Evolutionary conservation across 345 rosid species (phyloP).

Genomic region (Atalantia buxifolia): DNA sequence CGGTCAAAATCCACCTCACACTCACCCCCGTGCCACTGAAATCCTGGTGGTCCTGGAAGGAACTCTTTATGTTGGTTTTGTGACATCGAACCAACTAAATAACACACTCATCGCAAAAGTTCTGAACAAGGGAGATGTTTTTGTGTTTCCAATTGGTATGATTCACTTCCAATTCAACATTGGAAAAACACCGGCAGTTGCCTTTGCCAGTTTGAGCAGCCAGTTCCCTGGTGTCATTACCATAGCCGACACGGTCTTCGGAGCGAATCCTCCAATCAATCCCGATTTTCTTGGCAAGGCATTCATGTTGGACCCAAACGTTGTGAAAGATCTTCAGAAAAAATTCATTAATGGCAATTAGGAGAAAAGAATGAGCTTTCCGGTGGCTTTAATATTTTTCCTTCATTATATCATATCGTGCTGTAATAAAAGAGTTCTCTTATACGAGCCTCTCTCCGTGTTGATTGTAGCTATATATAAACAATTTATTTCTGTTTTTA

Average conservation of each 20-base stretch:
- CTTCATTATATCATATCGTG: background rate
- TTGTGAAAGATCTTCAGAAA: slow-evolving; percentile 6
- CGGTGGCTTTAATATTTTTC: background rate
- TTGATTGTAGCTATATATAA: background rate
- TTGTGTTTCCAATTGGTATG: slow-evolving; percentile 32
- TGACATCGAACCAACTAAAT: slow-evolving; percentile 15
- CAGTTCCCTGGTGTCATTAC: slow-evolving; percentile 30
- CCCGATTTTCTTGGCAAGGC: slow-evolving; percentile 19
- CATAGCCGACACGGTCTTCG: slow-evolving; percentile 24
- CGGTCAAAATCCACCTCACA: slow-evolving; percentile 31
- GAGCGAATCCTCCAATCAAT: slow-evolving; percentile 21
- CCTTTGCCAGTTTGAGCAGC: slow-evolving; percentile 19
- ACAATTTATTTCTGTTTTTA: no score
- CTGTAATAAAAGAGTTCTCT: background rate
- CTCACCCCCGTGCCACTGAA: slow-evolving; percentile 23
- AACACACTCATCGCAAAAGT: slow-evolving; percentile 21
- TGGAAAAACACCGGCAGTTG: slow-evolving; percentile 21
- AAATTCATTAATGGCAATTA: slow-evolving; percentile 8
- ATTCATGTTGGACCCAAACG: slow-evolving; percentile 13
- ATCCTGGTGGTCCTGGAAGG: slow-evolving; percentile 19
- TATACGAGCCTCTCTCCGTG: background rate
- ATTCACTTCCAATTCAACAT: slow-evolving; percentile 34
- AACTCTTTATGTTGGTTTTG: slow-evolving; percentile 21
- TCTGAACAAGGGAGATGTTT: slow-evolving; percentile 23
- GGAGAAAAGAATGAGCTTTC: background rate